A percentile compares a stretch with the other conserved stretches of the same genome.
phyloP scores from a whole-genome alignment of 768 basidiomycete genomes.

The Neoboletus subvelutipes region DNA sequence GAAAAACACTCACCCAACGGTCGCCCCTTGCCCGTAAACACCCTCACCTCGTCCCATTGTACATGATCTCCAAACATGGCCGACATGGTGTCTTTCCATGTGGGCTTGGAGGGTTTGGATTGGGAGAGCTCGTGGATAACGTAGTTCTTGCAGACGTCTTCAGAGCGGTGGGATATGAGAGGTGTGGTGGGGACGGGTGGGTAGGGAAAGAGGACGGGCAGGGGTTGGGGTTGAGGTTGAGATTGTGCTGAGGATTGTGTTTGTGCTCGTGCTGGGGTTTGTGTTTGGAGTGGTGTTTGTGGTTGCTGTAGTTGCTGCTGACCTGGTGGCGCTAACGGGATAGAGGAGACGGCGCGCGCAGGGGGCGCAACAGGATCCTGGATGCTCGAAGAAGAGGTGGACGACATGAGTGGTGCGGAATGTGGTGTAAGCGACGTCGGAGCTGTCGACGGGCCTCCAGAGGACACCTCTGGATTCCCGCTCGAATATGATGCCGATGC shows the following conservation, averaged over 20 bases:
- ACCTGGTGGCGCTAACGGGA: not conserved
- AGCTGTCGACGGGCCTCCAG: not conserved
- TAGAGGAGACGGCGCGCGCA: not conserved
- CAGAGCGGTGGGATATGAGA: constrained; percentile 35
- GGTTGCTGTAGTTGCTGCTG: constrained; percentile 1
- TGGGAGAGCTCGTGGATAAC: constrained; percentile 64
- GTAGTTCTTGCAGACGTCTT: constrained; percentile 66
- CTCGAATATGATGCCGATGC: not conserved
- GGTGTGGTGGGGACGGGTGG: constrained; percentile 9
- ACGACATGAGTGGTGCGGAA: not conserved
- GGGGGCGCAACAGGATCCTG: not conserved
- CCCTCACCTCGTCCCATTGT: constrained; percentile 72
- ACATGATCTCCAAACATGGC: constrained; percentile 86
- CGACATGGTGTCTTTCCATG: constrained; percentile 72
- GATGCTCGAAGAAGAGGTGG: constrained; percentile 1
- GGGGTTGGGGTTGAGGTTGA: not conserved
- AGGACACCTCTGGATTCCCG: not conserved
- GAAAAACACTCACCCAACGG: constrained; percentile 51
- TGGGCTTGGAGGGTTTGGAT: constrained; percentile 45
- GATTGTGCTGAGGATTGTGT: constrained; percentile 28
- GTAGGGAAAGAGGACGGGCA: constrained; percentile 9
- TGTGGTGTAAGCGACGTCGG: not conserved
- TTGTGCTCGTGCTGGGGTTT: not conserved
- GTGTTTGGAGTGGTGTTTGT: constrained; percentile 1
- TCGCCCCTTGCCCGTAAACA: constrained; percentile 62